Conservation (phyloP, 176 grass and related monocot genomes). For the Musa schizocarpa region DNA sequence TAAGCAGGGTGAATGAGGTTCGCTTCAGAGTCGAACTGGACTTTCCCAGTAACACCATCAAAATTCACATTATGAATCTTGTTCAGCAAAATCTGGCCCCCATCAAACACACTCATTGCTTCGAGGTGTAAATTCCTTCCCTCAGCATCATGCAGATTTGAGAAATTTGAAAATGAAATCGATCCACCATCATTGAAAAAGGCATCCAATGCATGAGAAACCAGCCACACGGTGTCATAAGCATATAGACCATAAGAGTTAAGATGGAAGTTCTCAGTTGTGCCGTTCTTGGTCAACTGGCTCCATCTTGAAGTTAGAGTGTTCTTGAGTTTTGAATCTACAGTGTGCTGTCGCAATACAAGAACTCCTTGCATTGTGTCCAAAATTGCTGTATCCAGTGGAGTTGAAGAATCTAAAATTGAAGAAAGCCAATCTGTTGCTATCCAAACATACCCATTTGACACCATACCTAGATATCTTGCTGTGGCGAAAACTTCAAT, state of each 20-base stretch:
- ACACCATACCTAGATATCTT: constrained; percentile 4
- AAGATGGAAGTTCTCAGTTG: background rate
- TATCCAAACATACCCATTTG: constrained; percentile 18
- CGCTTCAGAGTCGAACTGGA: background rate
- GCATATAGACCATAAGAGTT: constrained; percentile 19
- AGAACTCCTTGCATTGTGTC: constrained; percentile 12
- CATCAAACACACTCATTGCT: constrained; percentile 15
- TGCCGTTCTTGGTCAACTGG: background rate
- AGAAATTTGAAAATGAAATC: constrained; percentile 6
- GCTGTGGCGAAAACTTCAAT: background rate
- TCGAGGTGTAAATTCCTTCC: constrained; percentile 8
- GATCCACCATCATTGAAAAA: background rate
- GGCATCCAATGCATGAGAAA: constrained; percentile 17
- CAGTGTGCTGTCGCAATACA: background rate
- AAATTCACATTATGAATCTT: background rate
- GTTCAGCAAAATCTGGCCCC: constrained; percentile 1
- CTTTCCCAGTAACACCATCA: constrained; percentile 7
- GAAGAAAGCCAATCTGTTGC: constrained; percentile 19
- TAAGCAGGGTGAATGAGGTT: constrained; percentile 7
- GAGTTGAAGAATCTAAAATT: constrained; percentile 1
- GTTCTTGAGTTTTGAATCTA: constrained; percentile 12
- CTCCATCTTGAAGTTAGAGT: constrained; percentile 2
- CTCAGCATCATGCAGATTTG: background rate
- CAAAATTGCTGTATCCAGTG: background rate
- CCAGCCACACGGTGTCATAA: constrained; percentile 15